Percentiles rank a stretch among this genome's conserved stretches.
These are phyloP conservation scores for Pythium oligandrum DNA, from an alignment of 352 stramenopile species.

Conservation along the genomic window DNA sequence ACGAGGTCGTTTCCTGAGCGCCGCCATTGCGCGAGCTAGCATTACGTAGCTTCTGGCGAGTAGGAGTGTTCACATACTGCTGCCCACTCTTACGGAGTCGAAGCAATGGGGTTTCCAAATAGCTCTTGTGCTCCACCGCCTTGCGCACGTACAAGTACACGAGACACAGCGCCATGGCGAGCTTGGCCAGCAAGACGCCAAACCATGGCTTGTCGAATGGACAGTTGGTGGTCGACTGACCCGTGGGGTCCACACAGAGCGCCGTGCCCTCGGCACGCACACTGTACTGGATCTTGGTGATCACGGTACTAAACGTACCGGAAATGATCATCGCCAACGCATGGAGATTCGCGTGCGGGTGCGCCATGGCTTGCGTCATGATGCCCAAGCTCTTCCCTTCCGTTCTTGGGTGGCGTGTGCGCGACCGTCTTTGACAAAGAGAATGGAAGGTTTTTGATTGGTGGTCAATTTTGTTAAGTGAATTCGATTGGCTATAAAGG, in stretches of 20 bases:
- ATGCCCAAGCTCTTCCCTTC: too few relatives aligned
- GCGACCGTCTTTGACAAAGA: too few relatives aligned
- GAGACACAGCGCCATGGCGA: conserved; percentile 77
- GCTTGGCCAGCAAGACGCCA: conserved; percentile 80
- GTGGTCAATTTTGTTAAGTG: too few relatives aligned
- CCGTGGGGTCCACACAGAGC: conserved; percentile 43
- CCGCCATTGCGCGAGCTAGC: too few relatives aligned
- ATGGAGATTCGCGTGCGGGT: conserved; percentile 12
- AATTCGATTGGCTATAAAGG: too few relatives aligned
- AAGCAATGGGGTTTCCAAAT: conserved; percentile 66
- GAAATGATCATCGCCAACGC: conserved; percentile 67
- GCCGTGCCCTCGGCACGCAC: conserved; percentile 47
- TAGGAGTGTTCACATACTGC: conserved; percentile 49
- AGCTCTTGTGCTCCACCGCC: conserved; percentile 39
- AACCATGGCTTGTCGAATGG: conserved; percentile 86
- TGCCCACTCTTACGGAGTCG: conserved; percentile 57
- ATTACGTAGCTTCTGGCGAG: conserved; percentile 35
- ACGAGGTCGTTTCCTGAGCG: conserved; percentile 22
- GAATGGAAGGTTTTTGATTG: too few relatives aligned
- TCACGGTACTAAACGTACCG: conserved; percentile 80
- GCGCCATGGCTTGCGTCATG: not conserved
- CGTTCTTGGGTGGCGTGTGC: too few relatives aligned
- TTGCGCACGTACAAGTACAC: conserved; percentile 70
- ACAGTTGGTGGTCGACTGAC: conserved; percentile 42
- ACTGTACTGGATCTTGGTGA: conserved; percentile 83